These are phyloP conservation scores for Viola pubescens DNA, from an alignment of 441 rosid genomes.

Conservation along the genomic window DNA sequence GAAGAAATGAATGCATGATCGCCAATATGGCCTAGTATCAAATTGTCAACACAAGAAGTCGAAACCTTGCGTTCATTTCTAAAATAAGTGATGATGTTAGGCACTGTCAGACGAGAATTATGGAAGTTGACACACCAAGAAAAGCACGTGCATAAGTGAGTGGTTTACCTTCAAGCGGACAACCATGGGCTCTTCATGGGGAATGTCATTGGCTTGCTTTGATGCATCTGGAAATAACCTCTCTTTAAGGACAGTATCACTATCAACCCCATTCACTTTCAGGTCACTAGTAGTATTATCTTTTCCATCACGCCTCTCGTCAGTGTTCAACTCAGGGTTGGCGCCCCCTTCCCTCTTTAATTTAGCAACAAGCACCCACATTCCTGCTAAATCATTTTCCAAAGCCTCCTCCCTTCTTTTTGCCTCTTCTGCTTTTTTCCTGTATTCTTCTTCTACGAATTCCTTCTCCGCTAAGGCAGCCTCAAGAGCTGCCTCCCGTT, in stretches of 20 bases:
- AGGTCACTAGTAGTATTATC: slow-evolving; percentile 24
- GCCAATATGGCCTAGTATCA: too few relatives aligned
- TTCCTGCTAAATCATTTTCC: slow-evolving; percentile 94
- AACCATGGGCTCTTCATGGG: slow-evolving; percentile 78
- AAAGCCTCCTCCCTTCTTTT: slow-evolving; percentile 81
- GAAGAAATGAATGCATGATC: too few relatives aligned
- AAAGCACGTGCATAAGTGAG: not conserved
- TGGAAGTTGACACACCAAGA: not conserved
- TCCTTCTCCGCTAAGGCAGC: slow-evolving; percentile 82
- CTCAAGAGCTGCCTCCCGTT: slow-evolving; percentile 83
- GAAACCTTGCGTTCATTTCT: too few relatives aligned
- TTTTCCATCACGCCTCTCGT: slow-evolving; percentile 30
- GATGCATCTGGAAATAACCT: slow-evolving; percentile 41
- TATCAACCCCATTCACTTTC: slow-evolving; percentile 33
- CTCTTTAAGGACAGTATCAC: slow-evolving; percentile 35
- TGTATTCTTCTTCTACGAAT: slow-evolving; percentile 63
- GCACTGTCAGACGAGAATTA: not conserved
- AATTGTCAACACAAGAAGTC: too few relatives aligned
- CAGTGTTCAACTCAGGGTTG: slow-evolving; percentile 36
- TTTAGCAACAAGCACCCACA: slow-evolving; percentile 99
- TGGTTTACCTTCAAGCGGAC: slow-evolving; percentile 72
- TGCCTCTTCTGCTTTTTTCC: slow-evolving; percentile 73
- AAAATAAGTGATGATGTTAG: not conserved
- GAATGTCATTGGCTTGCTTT: slow-evolving; percentile 45
- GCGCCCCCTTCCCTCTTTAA: slow-evolving; percentile 75